Conservation (phyloP, 2,329 filamentous ascomycete species). For the Coniochaeta prunicola region DNA sequence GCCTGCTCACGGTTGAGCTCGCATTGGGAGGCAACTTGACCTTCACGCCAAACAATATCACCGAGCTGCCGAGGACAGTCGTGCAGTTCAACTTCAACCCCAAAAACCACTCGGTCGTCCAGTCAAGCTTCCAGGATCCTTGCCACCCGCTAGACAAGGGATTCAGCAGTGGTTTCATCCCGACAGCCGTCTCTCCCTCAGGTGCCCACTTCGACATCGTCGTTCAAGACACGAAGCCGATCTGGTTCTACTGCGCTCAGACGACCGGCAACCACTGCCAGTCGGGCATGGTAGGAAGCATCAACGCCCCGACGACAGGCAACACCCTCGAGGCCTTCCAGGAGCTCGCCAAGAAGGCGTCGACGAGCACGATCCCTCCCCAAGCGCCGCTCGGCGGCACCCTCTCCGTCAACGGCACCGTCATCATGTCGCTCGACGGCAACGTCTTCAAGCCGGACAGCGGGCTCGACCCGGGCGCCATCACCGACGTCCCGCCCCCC, state of each 20-base stretch:
- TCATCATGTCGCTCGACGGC: slow-evolving; percentile 19
- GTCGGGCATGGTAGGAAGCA: slow-evolving; percentile 38
- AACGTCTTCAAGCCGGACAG: slow-evolving; percentile 18
- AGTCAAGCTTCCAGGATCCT: slow-evolving; percentile 30
- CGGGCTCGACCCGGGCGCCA: slow-evolving; percentile 15
- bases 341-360: slow-evolving; percentile 22
- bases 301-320: slow-evolving; percentile 31
- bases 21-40: slow-evolving; percentile 21
- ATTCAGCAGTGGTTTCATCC: slow-evolving; percentile 31
- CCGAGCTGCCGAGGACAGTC: slow-evolving; percentile 22
- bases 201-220: slow-evolving; percentile 24
- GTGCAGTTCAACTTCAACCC: slow-evolving; percentile 28
- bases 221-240: slow-evolving; percentile 22
- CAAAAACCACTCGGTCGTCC: slow-evolving; percentile 28
- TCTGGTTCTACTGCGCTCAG: slow-evolving; percentile 32
- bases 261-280: slow-evolving; percentile 25
- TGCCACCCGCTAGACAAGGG: slow-evolving; percentile 29
- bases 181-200: slow-evolving; percentile 21
- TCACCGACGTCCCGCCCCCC: slow-evolving; percentile 17
- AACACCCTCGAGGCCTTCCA: slow-evolving; percentile 31
- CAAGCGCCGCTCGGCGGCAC: slow-evolving; percentile 24
- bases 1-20: slow-evolving; percentile 24
- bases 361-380: slow-evolving; percentile 24
- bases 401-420: slow-evolving; percentile 24
- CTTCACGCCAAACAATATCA: slow-evolving; percentile 26